Evolutionary conservation across 2,329 filamentous ascomycete genomes (phyloP).

Genomic region (Sordariomycetes sp.): DNA sequence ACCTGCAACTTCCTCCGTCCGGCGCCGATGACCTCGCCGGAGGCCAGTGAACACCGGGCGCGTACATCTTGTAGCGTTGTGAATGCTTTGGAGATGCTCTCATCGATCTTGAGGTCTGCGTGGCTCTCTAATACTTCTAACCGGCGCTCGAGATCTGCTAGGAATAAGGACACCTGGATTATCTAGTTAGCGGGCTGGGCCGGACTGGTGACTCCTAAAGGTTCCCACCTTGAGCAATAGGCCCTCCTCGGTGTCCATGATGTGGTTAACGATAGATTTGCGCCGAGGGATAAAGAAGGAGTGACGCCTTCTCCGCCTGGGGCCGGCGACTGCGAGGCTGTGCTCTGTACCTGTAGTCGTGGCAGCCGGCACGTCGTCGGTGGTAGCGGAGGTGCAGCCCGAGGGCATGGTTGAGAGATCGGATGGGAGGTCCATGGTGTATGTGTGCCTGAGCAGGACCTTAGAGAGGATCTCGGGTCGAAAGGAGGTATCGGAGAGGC

Average conservation of each 20-base stretch:
- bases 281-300: slow-evolving; percentile 47
- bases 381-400: neutral
- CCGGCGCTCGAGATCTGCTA: slow-evolving; percentile 76
- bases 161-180: slow-evolving; percentile 61
- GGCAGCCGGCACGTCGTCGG: neutral
- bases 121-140: slow-evolving; percentile 85
- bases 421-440: slow-evolving; percentile 4
- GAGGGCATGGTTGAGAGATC: slow-evolving; percentile 3
- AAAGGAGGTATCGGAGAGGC: neutral
- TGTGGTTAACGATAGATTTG: slow-evolving; percentile 47
- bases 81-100: slow-evolving; percentile 76
- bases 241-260: slow-evolving; percentile 53
- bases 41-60: slow-evolving; percentile 79
- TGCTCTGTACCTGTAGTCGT: neutral
- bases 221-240: slow-evolving; percentile 39
- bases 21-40: slow-evolving; percentile 80
- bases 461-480: neutral
- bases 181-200: neutral
- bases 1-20: slow-evolving; percentile 76
- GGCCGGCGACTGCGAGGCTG: neutral
- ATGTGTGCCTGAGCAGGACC: neutral
- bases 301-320: slow-evolving; percentile 28
- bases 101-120: slow-evolving; percentile 65
- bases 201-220: neutral
- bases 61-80: slow-evolving; percentile 77